Conservation (phyloP, 192 early-diverging fungal genomes). For the Coemansia aciculifera region DNA sequence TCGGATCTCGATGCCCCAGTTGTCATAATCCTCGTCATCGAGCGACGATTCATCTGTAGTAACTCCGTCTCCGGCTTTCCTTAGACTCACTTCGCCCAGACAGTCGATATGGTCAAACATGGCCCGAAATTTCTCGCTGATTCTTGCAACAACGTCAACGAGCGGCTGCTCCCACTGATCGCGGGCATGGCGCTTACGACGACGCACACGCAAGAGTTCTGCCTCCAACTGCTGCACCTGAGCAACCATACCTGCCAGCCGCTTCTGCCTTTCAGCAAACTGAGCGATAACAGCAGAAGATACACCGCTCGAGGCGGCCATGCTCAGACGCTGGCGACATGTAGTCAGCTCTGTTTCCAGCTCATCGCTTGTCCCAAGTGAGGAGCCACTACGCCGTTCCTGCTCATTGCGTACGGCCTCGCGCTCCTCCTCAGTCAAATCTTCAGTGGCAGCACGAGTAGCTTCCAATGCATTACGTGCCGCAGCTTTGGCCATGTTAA, state of each 20-base stretch:
- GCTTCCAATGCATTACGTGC: conserved; percentile 53
- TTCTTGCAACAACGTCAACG: conserved; percentile 57
- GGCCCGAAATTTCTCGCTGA: conserved; percentile 68
- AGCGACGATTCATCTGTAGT: neutral
- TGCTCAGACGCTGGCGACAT: conserved; percentile 39
- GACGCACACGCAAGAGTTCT: conserved; percentile 35
- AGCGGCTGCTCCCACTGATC: conserved; percentile 71
- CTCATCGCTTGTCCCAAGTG: conserved; percentile 51
- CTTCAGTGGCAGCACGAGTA: conserved; percentile 59
- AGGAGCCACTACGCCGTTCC: conserved; percentile 19
- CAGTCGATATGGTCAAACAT: conserved; percentile 70
- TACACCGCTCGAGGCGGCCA: conserved; percentile 41
- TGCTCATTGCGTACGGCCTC: conserved; percentile 54
- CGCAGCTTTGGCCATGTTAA: conserved; percentile 49
- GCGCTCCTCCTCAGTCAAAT: conserved; percentile 57
- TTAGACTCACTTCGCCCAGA: conserved; percentile 41
- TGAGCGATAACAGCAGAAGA: conserved; percentile 61
- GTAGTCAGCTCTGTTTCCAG: conserved; percentile 64
- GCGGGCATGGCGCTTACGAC: conserved; percentile 39
- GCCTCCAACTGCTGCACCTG: conserved; percentile 48
- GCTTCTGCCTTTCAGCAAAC: conserved; percentile 64
- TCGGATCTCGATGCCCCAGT: conserved; percentile 93
- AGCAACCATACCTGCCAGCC: conserved; percentile 55
- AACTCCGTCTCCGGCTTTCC: conserved; percentile 33
- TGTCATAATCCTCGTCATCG: conserved; percentile 78